Base-by-base conservation (phyloP, 257 asterid genomes). In the Nicotiana paniculata region DNA sequence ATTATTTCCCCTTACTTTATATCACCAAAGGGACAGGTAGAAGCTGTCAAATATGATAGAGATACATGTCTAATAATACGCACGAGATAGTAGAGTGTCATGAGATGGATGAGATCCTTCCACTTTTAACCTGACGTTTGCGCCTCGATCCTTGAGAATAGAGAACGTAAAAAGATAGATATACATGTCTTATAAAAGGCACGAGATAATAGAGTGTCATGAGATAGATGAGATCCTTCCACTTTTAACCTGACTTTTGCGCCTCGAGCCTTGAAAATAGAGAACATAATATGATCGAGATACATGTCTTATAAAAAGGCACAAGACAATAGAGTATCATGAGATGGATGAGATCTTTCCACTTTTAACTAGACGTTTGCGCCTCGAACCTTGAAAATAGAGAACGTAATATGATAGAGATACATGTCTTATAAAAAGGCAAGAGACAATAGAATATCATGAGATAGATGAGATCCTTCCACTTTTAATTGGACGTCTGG, bases 1-100 rank as follows among this genome's bases (percentile, higher is more conserved):
- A 77, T 77, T 72, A 83, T 83, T 72, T 75, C 61, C 54, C 64
- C 84, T 66, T 83, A 81, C 90, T 88, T 81, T 65, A 85, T 87
- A 85, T 85, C 82, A 63, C 55, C 76, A 33, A 61, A 21, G 53
- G 81, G 86, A 80, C 86, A 84, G 87, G 84, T 75, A 82, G 82
- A 82, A 87, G 86, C 88, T 83, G 88, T 83, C 83, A 87, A 87
- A 43, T 24, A n/a, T 72, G 57, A 74, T 43, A 43, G 51, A 43
- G 51, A 43, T 43, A 2, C 51, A 43, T 43, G 51, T 43, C 51
- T 43, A 8, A 43, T 43, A 43, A 43, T 8, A 43, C 11, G 11
- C 3, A 43, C 10, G 51, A 43, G 51, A 43, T 11, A 43, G 11
- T 8, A 43, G 51, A 39, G 7, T 43, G 3, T 43, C 51, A 43